These are phyloP conservation scores for Piper longum DNA, from an alignment of 164 flowering plant species.

Conservation along the genomic window DNA sequence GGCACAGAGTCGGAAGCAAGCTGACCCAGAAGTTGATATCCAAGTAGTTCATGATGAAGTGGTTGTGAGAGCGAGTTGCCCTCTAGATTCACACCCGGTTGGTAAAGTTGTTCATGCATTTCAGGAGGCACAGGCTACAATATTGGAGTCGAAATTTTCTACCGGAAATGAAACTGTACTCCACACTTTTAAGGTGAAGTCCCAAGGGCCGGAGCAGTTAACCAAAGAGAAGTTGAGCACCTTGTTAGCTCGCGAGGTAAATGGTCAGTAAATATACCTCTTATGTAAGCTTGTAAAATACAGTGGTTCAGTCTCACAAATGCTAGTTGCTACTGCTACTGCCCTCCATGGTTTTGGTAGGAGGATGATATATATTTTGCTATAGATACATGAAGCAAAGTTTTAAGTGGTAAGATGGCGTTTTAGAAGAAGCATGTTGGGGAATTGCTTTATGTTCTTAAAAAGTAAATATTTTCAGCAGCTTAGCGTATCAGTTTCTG, in stretches of 20 bases:
- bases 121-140: conserved; percentile 39
- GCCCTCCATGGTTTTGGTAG: background rate
- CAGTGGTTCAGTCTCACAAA: too few relatives aligned
- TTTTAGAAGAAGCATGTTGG: too few relatives aligned
- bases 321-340: too few relatives aligned
- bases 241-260: conserved; percentile 27
- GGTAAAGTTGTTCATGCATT: conserved; percentile 60
- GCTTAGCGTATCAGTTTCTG: too few relatives aligned
- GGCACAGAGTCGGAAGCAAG: conserved; percentile 10
- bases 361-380: background rate
- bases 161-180: conserved; percentile 45
- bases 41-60: conserved; percentile 44
- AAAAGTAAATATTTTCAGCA: too few relatives aligned
- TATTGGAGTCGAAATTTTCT: conserved; percentile 54
- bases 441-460: background rate
- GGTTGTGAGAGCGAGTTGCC: conserved; percentile 51
- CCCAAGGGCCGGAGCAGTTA: conserved; percentile 50
- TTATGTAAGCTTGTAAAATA: too few relatives aligned
- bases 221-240: conserved; percentile 68
- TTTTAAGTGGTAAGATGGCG: too few relatives aligned
- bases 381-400: background rate
- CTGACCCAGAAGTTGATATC: conserved; percentile 37
- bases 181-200: conserved; percentile 73
- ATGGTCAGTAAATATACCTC: background rate
- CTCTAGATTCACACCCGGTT: conserved; percentile 61